phyloP scores from a whole-genome alignment of 495 filamentous ascomycete species.

The Xylaria telfairii region DNA sequence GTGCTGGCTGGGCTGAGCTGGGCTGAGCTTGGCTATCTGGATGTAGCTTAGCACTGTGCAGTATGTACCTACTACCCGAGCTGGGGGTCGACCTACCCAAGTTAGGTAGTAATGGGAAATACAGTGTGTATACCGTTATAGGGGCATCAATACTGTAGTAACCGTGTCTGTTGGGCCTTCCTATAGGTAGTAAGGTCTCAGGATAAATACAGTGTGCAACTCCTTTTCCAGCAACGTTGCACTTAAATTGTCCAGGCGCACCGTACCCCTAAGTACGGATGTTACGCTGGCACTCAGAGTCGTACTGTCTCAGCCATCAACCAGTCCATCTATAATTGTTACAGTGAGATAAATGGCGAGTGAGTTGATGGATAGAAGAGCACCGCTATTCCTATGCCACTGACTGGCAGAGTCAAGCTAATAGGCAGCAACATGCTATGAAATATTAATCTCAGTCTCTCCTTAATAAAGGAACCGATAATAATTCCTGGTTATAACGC shows the following conservation, averaged over 20 bases:
- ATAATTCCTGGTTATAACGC: not conserved
- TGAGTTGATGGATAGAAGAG: not conserved
- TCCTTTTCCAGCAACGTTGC: not conserved
- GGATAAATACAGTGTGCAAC: not conserved
- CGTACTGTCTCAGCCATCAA: not conserved
- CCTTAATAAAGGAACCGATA: not conserved
- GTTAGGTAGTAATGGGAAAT: not conserved
- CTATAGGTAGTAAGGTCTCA: not conserved
- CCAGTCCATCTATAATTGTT: not conserved
- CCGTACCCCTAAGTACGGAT: too few species aligned
- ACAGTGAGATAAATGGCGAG: too few species aligned
- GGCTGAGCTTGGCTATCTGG: not conserved
- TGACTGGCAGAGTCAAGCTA: not conserved
- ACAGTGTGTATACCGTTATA: not conserved
- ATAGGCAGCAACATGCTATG: not conserved
- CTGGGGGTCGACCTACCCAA: not conserved
- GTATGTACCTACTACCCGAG: not conserved
- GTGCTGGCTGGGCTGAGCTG: constrained; percentile 6
- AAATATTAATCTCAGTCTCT: not conserved
- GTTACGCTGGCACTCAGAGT: not conserved
- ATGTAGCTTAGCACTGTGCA: too few species aligned
- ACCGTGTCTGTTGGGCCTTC: not conserved
- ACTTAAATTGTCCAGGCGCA: not conserved
- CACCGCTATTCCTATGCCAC: not conserved
- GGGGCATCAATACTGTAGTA: not conserved